These are phyloP conservation scores for Malus asiatica DNA, from an alignment of 306 rosid genomes.

Conservation along the genomic window DNA sequence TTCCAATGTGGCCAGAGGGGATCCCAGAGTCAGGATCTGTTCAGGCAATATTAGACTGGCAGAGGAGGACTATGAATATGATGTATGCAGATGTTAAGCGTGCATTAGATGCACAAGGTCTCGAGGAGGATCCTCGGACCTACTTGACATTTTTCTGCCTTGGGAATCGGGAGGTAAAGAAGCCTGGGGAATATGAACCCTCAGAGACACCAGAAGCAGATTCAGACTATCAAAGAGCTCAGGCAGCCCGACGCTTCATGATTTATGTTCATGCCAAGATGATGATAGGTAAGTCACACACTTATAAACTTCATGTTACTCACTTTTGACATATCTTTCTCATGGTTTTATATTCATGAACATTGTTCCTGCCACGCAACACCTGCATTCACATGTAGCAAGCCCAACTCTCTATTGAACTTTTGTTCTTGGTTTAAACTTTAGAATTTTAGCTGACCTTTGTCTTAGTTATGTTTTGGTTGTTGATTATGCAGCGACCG, in stretches of 20 bases:
- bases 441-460: not conserved
- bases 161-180: constrained; percentile 42
- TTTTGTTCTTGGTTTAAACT: not conserved
- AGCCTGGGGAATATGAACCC: constrained; percentile 37
- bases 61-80: constrained; percentile 47
- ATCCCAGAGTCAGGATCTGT: constrained; percentile 38
- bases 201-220: constrained; percentile 28
- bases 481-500: not conserved
- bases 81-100: constrained; percentile 32
- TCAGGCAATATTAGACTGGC: constrained; percentile 51
- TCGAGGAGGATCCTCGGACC: constrained; percentile 36
- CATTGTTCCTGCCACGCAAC: not conserved
- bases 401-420: not conserved
- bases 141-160: constrained; percentile 47
- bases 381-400: not conserved
- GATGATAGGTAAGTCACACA: constrained; percentile 36
- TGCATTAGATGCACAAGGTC: constrained; percentile 23
- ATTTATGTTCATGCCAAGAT: constrained; percentile 46
- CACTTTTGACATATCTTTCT: not conserved
- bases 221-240: constrained; percentile 34
- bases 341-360: not conserved
- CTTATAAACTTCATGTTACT: not conserved
- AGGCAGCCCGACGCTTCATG: constrained; percentile 40
- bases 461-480: not conserved
- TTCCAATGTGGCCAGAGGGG: constrained; percentile 57